Base-by-base conservation (phyloP, 1,284 basidiomycete genomes). In the Ustilago hordei region DNA sequence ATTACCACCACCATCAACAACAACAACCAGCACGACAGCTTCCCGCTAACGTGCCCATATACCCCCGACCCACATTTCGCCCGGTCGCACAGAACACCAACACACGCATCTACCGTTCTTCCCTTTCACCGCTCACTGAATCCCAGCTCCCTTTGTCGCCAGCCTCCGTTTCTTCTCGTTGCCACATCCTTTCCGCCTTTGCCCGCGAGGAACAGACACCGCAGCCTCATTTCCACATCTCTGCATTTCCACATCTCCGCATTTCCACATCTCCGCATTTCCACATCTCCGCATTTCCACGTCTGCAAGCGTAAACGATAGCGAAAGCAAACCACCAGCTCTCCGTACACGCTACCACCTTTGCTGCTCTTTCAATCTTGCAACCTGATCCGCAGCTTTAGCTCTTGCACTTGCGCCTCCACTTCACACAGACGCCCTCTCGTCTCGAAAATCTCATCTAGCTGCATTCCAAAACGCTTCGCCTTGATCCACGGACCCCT, bases 381-480 rank as follows among this genome's bases (percentile, higher is more conserved):
- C 8, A 50, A 15, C 48, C 2, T 23, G 48, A 31, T 32, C 31
- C 48, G 4, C 48, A 45, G 8, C 43, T 19, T 17, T 45, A 45
- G 17, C 43, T 19, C 43, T 45, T 19, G 17, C 19, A 8, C 43
- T 45, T 19, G 19, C 43, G 43, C 43, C 43, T 45, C 43, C 43
- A 45, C 43, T 45, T 19, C 1, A 45, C 17, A 19, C n/a, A 19
- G n/a, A n/a, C 23, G 23, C 23, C 23, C n/a, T 45, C 43, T 45
- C n/a, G 43, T 45, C 43, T 45, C n/a, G 23, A 45, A 8, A 45
- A 45, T 17, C 43, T 45, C 43, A 45, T 13, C 48, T 50, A 50
- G 23, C 48, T 50, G 48, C 48, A 50, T 28, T 13, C 31, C 13
- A 23, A 2, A 50, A 32, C 4, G 4, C 23, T 31, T 50, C 31